Conservation (phyloP, 2,329 filamentous ascomycete genomes). For the Alternaria sp. region DNA sequence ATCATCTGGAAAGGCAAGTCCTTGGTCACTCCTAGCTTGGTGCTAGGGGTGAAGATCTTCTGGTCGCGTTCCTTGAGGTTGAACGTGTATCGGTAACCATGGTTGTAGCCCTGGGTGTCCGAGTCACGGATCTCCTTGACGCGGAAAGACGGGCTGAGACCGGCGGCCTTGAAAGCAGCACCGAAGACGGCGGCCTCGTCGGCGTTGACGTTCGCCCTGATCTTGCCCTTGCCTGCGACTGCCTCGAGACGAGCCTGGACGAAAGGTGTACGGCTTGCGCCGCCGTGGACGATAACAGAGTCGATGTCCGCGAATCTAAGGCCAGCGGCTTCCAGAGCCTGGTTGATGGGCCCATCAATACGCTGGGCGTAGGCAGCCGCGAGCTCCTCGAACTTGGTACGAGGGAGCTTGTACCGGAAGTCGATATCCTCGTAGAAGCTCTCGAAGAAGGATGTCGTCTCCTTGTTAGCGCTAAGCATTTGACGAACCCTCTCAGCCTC, state of each 20-base stretch:
- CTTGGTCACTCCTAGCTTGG: conserved; percentile 79
- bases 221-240: conserved; percentile 76
- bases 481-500: conserved; percentile 88
- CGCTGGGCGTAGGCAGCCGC: conserved; percentile 72
- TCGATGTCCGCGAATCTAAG: conserved; percentile 79
- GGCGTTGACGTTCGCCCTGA: conserved; percentile 93
- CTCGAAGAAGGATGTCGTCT: conserved; percentile 83
- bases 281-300: conserved; percentile 92
- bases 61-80: conserved; percentile 76
- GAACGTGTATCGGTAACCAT: conserved; percentile 77
- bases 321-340: conserved; percentile 76
- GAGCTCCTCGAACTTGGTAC: conserved; percentile 82
- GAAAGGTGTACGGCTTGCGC: conserved; percentile 88
- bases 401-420: conserved; percentile 88
- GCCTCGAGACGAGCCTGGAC: conserved; percentile 89
- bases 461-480: conserved; percentile 89
- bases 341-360: conserved; percentile 72
- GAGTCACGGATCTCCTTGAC: conserved; percentile 92
- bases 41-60: conserved; percentile 81
- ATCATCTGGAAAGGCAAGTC: conserved; percentile 83
- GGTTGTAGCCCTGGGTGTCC: conserved; percentile 78
- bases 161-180: conserved; percentile 90
- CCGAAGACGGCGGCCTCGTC: conserved; percentile 97
- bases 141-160: conserved; percentile 91
- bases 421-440: conserved; percentile 90